Base-by-base conservation (phyloP, 2,329 filamentous ascomycete species). In the Periconia sp. region DNA sequence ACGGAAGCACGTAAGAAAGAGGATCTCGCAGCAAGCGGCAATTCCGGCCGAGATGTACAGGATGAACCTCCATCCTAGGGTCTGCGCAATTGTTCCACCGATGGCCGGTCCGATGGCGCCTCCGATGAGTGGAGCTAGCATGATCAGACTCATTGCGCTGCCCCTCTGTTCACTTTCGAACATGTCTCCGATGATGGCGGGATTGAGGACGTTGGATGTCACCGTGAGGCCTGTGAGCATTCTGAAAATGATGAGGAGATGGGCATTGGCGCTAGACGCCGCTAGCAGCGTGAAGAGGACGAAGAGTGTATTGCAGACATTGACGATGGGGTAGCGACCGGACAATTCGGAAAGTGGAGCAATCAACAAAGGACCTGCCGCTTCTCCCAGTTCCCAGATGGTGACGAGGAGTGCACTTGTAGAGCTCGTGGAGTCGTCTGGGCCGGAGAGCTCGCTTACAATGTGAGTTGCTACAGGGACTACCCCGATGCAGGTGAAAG, bases 161-260 rank as follows among this genome's bases (percentile, higher is more conserved):
- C 85, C 85, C 15, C 84, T 76, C 64, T 82, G 74, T 51, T 87
- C 84, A 1, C 79, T 73, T 1, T 74, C 69, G 63, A 86, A 87
- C 57, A 87, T 81, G 64, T 88, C 85, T 20, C 85, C 85, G 17
- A 88, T 79, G 49, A 88, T 83, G 20, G 84, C 82, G 0, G 85
- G 85, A 57, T 81, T 84, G 17, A 88, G 75, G 9, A 87, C 84
- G 57, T 85, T 77, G 3, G 74, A 73, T 18, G 76, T 73, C 6
- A 80, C 77, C 41, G 74, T 70, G 31, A 75, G 59, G 41, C 76
- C 75, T 42, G 78, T 77, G 54, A 81, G 70, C 58, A 75, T 76
- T 40, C 78, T 61, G 1, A 75, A 71, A 9, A 68, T 67, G 47
- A 80, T 78, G 54, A 80, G 69, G 5, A 78, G 51, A 1, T 61